Percentiles rank a stretch among this genome's conserved stretches.
These are phyloP conservation scores for Ramaria sp. DNA, from an alignment of 768 basidiomycete genomes.

Conservation along the genomic window DNA sequence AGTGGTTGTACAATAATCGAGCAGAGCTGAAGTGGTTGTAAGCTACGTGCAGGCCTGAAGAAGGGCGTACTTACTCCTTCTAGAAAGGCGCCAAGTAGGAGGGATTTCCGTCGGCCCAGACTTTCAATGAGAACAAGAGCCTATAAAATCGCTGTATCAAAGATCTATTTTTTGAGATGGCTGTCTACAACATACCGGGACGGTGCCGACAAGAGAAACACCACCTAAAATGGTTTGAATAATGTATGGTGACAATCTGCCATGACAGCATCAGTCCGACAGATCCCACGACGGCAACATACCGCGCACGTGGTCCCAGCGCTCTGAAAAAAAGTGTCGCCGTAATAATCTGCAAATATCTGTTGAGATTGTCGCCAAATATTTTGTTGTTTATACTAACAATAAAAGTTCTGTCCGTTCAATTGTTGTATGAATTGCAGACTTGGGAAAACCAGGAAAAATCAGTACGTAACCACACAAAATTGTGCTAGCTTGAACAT, in stretches of 20 bases:
- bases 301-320: constrained; percentile 48
- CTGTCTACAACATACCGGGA: constrained; percentile 45
- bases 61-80: constrained; percentile 29
- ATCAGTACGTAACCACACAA: background rate
- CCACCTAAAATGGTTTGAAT: constrained; percentile 69
- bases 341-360: constrained; percentile 55
- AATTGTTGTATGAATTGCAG: constrained; percentile 73
- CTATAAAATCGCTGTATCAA: background rate
- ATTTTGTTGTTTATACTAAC: constrained; percentile 25
- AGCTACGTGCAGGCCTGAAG: background rate
- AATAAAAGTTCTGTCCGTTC: constrained; percentile 76
- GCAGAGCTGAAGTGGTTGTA: constrained; percentile 23
- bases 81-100: constrained; percentile 51
- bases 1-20: constrained; percentile 40
- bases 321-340: constrained; percentile 71
- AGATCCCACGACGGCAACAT: background rate
- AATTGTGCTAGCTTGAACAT: background rate
- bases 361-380: background rate
- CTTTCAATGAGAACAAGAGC: constrained; percentile 62
- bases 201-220: constrained; percentile 60
- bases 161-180: too few relatives aligned
- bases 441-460: background rate
- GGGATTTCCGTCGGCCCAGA: constrained; percentile 64
- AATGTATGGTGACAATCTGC: constrained; percentile 54
- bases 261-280: background rate